These are phyloP conservation scores for Crithidia mellificae DNA, from an alignment of 208 protist genomes.

Conservation along the genomic window DNA sequence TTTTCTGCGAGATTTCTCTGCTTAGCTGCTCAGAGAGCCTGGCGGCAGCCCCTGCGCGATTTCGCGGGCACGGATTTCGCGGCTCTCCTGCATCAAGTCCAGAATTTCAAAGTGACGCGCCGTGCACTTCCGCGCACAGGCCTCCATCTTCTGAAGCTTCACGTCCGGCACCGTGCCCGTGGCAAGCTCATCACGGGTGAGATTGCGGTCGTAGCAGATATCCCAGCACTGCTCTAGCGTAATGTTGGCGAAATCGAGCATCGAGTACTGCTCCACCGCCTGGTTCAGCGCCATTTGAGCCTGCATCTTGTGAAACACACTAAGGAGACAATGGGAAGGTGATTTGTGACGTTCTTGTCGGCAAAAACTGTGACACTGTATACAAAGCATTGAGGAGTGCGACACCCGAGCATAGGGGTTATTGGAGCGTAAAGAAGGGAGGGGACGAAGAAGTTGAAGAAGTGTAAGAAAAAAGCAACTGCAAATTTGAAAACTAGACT, in stretches of 20 bases:
- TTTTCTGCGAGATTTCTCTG: no score
- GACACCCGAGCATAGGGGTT: no score
- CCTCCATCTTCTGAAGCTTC: conserved; percentile 75
- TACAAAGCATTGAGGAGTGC: no score
- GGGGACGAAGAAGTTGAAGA: background rate
- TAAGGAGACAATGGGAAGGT: background rate
- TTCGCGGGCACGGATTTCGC: conserved; percentile 58
- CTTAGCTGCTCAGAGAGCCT: conserved; percentile 17
- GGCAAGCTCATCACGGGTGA: conserved; percentile 63
- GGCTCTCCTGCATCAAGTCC: conserved; percentile 66
- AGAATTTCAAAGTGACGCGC: conserved; percentile 88
- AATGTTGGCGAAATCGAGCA: conserved; percentile 69
- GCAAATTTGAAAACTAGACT: no score
- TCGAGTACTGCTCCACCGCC: conserved; percentile 74
- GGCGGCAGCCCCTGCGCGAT: conserved; percentile 27
- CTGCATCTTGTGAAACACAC: conserved; percentile 54
- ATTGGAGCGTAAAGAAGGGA: no score
- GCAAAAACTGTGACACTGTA: no score
- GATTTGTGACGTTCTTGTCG: no score
- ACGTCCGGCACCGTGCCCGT: conserved; percentile 45
- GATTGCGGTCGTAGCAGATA: conserved; percentile 82
- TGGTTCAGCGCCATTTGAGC: conserved; percentile 73
- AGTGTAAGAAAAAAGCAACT: no score
- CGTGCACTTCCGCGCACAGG: conserved; percentile 87
- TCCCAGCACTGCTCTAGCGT: conserved; percentile 86